A percentile compares a stretch with the other conserved stretches of the same genome.
Evolutionary conservation across 495 filamentous ascomycete genomes (phyloP).

Genomic region (Neurospora sp.): DNA sequence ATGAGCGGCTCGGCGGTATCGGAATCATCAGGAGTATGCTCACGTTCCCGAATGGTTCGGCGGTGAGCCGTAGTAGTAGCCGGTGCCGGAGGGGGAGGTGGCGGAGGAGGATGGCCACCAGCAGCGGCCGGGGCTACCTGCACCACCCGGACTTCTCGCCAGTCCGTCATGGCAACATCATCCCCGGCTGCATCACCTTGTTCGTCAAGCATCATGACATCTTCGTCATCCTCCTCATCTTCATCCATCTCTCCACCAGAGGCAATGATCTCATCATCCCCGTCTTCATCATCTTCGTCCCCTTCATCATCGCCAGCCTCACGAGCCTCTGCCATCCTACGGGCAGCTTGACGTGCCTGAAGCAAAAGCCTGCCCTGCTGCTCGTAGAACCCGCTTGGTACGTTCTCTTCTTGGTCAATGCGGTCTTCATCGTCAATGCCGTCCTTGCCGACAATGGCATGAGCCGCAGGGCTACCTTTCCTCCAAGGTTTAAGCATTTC

Average conservation of each 20-base stretch:
- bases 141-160: constrained; percentile 30
- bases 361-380: constrained; percentile 22
- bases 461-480: constrained; percentile 73
- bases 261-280: constrained; percentile 23
- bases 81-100: constrained; percentile 47
- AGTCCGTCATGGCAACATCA: constrained; percentile 52
- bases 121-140: constrained; percentile 62
- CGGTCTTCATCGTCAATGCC: constrained; percentile 84
- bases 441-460: constrained; percentile 71
- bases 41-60: constrained; percentile 35
- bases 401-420: constrained; percentile 24
- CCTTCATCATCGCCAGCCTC: constrained; percentile 62
- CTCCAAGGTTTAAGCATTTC: constrained; percentile 83
- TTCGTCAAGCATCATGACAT: constrained; percentile 31
- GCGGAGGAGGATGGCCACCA: constrained; percentile 55
- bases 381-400: constrained; percentile 18
- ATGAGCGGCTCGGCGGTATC: constrained; percentile 49
- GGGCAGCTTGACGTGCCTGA: constrained; percentile 36
- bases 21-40: constrained; percentile 50
- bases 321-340: constrained; percentile 40
- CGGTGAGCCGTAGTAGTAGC: constrained; percentile 27
- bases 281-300: constrained; percentile 49
- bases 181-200: constrained; percentile 33
- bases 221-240: constrained; percentile 44
- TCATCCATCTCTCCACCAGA: constrained; percentile 35